A percentile compares a stretch with the other conserved stretches of the same genome.
Conservation (phyloP, 148 eudicot species). For the Rhododendron ovatum region DNA sequence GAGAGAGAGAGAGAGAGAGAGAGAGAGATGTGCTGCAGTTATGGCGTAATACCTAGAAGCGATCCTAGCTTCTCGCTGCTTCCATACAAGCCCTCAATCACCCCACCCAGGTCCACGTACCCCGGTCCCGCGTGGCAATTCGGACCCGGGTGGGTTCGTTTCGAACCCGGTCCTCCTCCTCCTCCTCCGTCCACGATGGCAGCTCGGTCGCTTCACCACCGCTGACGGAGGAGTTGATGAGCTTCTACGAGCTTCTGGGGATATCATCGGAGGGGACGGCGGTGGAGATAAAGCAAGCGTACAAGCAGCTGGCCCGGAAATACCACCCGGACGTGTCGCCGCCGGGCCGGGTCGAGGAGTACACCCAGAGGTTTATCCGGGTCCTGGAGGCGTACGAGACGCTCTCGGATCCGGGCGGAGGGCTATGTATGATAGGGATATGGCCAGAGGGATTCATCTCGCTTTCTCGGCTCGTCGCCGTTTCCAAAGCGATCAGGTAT, state of each 20-base stretch:
- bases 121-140: not conserved
- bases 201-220: not conserved
- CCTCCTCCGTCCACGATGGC: not conserved
- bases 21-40: conserved; percentile 20
- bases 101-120: conserved; percentile 5
- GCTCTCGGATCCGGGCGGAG: conserved; percentile 63
- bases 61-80: conserved; percentile 14
- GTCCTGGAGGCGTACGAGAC: conserved; percentile 88
- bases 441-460: conserved; percentile 51
- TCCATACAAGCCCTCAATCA: conserved; percentile 8
- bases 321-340: conserved; percentile 96
- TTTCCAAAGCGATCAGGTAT: conserved; percentile 1
- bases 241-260: conserved; percentile 61
- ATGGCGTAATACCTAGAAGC: conserved; percentile 6
- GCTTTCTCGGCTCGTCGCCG: conserved; percentile 44
- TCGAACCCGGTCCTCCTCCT: not conserved
- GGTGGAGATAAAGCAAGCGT: conserved; percentile 73
- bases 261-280: conserved; percentile 36
- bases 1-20: not conserved
- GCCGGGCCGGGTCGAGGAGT: conserved; percentile 58
- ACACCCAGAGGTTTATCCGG: conserved; percentile 61
- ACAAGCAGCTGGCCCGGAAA: conserved; percentile 65
- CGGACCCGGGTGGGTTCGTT: not conserved
- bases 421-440: conserved; percentile 56
- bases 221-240: conserved; percentile 11